These are phyloP conservation scores for Solanum rostratum DNA, from an alignment of 257 asterid species.

Conservation along the genomic window DNA sequence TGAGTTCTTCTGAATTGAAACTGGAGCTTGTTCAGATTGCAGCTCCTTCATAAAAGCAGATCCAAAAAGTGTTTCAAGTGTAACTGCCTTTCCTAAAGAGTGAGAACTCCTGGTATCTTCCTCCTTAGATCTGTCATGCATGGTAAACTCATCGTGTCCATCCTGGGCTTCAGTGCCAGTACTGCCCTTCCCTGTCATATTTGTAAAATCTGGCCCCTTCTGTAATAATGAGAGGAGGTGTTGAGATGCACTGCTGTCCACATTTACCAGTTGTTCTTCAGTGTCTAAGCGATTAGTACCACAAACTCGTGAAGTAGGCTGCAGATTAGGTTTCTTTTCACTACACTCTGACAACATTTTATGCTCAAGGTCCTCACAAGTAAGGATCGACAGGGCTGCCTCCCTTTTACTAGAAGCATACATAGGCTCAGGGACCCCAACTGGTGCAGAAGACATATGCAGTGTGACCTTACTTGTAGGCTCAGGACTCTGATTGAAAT, in stretches of 20 bases:
- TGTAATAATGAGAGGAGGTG: conserved; percentile 74
- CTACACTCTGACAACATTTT: conserved; percentile 59
- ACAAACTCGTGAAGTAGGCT: conserved; percentile 18
- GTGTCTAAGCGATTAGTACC: conserved; percentile 10
- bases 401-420: conserved; percentile 25
- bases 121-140: neutral
- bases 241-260: conserved; percentile 50
- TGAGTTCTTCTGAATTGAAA: conserved; percentile 55
- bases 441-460: neutral
- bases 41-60: conserved; percentile 84
- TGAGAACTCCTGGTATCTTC: conserved; percentile 16
- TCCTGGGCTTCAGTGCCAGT: conserved; percentile 14
- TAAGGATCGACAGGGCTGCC: conserved; percentile 36
- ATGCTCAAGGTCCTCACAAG: conserved; percentile 93
- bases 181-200: conserved; percentile 2
- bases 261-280: conserved; percentile 21
- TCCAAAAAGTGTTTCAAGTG: conserved; percentile 84
- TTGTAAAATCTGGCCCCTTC: conserved; percentile 29
- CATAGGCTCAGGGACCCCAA: conserved; percentile 2
- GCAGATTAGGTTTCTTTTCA: conserved; percentile 25
- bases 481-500: neutral
- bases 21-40: conserved; percentile 72
- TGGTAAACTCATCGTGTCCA: conserved; percentile 3
- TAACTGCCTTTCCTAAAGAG: conserved; percentile 25
- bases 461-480: neutral